Conservation (phyloP, 2,329 filamentous ascomycete species). For the Tolypocladium paradoxum region DNA sequence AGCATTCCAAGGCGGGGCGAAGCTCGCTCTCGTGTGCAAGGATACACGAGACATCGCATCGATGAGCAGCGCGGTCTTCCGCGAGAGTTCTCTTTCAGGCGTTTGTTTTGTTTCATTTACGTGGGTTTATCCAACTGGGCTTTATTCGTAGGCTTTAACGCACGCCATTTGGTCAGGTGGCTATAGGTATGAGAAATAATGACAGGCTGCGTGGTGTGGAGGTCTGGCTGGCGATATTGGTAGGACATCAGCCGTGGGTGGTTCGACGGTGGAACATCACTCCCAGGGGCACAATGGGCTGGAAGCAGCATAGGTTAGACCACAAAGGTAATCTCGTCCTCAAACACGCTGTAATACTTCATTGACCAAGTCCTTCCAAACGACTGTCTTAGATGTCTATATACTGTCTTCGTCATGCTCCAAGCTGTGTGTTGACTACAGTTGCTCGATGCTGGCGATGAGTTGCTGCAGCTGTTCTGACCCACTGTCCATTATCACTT, state of each 20-base stretch:
- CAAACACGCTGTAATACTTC: not conserved
- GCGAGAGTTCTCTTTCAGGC: not conserved
- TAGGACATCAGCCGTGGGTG: not conserved
- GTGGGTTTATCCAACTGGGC: not conserved
- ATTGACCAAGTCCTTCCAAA: not conserved
- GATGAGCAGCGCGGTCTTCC: not conserved
- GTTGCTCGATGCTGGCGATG: conserved; percentile 46
- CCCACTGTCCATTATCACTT: conserved; percentile 24
- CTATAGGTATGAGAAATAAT: not conserved
- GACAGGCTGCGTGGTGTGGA: not conserved
- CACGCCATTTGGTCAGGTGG: no score
- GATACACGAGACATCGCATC: not conserved
- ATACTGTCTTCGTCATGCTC: not conserved
- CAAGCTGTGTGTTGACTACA: conserved; percentile 25
- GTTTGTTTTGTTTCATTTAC: not conserved
- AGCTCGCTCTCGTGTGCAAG: not conserved
- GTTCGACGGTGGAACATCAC: not conserved
- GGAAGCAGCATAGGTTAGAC: not conserved
- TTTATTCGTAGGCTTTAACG: not conserved
- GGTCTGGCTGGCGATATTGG: not conserved
- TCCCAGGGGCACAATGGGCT: not conserved
- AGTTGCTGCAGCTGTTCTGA: conserved; percentile 40
- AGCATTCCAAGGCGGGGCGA: not conserved
- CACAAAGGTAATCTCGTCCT: not conserved
- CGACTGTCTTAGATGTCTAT: not conserved